phyloP scores from a whole-genome alignment of 31 red algal genomes.

The Endocladia muricata region DNA sequence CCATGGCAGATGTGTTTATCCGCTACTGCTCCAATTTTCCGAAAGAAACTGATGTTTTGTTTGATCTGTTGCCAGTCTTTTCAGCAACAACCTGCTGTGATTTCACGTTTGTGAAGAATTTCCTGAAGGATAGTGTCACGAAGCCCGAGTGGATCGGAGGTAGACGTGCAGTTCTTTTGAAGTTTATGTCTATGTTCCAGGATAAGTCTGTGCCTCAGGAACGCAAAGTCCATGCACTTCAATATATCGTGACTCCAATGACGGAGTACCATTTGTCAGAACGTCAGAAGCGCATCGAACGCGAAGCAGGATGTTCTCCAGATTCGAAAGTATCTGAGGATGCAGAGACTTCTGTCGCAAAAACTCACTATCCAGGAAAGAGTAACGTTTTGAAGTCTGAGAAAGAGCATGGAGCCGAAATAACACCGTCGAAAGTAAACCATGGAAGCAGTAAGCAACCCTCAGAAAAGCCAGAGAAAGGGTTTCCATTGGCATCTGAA shows the following conservation, averaged over 20 bases:
- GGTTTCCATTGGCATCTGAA: too few relatives aligned
- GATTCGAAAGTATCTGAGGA: too few relatives aligned
- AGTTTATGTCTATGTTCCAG: slow-evolving; percentile 71
- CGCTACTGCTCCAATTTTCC: slow-evolving; percentile 58
- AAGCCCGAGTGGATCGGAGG: slow-evolving; percentile 3
- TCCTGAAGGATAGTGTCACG: slow-evolving; percentile 51
- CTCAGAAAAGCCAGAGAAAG: background rate
- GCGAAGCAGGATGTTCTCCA: background rate
- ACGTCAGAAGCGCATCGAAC: background rate
- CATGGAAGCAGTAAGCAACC: background rate
- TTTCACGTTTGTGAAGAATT: slow-evolving; percentile 89
- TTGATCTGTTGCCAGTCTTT: slow-evolving; percentile 89
- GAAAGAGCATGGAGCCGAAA: background rate
- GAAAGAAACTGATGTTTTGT: slow-evolving; percentile 67
- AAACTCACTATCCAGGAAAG: background rate
- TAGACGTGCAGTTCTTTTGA: slow-evolving; percentile 46
- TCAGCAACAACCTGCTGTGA: slow-evolving; percentile 71
- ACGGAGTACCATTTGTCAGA: slow-evolving; percentile 53
- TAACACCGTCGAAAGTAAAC: background rate
- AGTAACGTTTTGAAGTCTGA: background rate
- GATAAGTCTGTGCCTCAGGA: slow-evolving; percentile 64
- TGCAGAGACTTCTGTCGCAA: background rate
- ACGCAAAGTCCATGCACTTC: slow-evolving; percentile 83
- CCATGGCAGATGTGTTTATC: slow-evolving; percentile 74
- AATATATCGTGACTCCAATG: slow-evolving; percentile 84